Evolutionary conservation across 2,329 filamentous ascomycete species (phyloP), one percentile per base, ranked within the genome.

Genomic region (Fusarium lyarnte): DNA sequence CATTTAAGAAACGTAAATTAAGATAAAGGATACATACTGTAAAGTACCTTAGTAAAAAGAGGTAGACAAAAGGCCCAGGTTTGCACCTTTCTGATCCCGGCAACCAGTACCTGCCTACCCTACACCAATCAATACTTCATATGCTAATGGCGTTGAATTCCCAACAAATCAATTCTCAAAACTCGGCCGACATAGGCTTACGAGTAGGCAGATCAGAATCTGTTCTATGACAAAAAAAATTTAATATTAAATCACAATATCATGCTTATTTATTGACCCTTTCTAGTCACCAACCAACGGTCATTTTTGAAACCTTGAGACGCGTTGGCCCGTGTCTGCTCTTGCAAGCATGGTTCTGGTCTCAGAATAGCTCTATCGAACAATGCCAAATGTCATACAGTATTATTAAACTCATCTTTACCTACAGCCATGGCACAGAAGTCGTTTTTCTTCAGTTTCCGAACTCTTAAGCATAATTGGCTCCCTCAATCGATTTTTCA

Each of bases 381-480:
- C 17, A 25, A 53, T 11, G 4, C 12, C 16, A 45, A 52, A 31
- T 21, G 43, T 21, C n/a, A 29, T 31, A 17, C 49, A 45, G 43
- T 68, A 45, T 36, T 51, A 38, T 58, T 69, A 59, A 35, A 58
- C 43, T 47, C 38, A 38, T 36, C n/a, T 54, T 49, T 64, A 59
- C 63, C 41, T 69, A 69, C 68, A 64, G 21, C 23, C 51, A 64
- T 61, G 41, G 65, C 69, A 66, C 51, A 70, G 11, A 42, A n/a
- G 19, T 27, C 31, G 25, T 33, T 64, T 35, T 55, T 41, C 23
- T 45, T 41, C 39, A 27, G 17, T 21, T 23, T 51, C 25, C 36
- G 23, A 25, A 19, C 42, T 12, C 16, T 29, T 42, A 14, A 36
- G 11, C 35, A 29, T 27, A 21, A 21, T 31, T 27, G 29, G 41